Base-by-base conservation (phyloP, 1,139 yeast species). In the Debaryomyces sp. region DNA sequence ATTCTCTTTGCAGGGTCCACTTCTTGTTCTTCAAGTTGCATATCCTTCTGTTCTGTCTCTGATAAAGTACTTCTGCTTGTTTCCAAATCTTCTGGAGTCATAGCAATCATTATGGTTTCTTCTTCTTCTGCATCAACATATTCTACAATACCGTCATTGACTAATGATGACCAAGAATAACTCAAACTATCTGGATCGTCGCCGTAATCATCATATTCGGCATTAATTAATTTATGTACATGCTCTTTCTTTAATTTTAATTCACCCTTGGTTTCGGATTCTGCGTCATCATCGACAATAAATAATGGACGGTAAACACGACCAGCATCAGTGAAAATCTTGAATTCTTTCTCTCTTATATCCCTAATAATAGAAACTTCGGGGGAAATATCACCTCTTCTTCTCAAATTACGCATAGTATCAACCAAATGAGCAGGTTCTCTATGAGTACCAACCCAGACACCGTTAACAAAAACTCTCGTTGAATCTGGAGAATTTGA, bases 391-490 rank as follows among this genome's bases (percentile, higher is more conserved):
- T 95, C 97, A 60, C 98, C 98, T 66, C 87, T 87, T 78, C 99
- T 86, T 75, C 99, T 84, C 64, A 95, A 80, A 50, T 88, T 84
- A 65, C 95, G 85, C 84, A 94, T 87, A 27, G 97, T 92, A 45
- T 88, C 92, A 49, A 90, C 95, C 63, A 94, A 81, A 64, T 84
- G 84, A 12, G 94, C 89, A 37, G 99, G 98, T 59, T 94, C 97
- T 72, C 96, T 85, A 66, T 94, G 98, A 38, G 96, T 94, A 75
- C 99, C 99, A 43, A 92, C 96, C 99, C 99, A 95, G 50, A 94
- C 97, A 78, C 99, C 99, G 66, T 94, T 94, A 46, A 94, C 96
- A 67, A 95, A 94, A 50, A 95, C 94, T 70, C 97, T 83, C 3
- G 98, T 92, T 22, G 96, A 89, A 64, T 89, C 91, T 43, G 95